Evolutionary conservation across 257 asterid species (phyloP).

Genomic region (Anisodus acutangulus): DNA sequence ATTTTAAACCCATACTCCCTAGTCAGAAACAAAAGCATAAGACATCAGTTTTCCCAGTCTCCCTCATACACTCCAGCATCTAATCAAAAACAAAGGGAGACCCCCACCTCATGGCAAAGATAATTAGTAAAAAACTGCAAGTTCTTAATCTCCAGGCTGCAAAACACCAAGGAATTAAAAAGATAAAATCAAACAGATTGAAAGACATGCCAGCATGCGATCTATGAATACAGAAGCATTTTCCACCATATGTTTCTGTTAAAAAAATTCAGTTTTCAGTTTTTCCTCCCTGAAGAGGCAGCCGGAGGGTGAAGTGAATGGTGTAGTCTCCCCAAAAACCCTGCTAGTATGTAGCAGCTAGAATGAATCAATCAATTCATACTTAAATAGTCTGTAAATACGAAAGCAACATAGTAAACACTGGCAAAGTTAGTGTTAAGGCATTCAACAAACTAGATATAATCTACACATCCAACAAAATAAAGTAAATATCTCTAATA

Average conservation of each 20-base stretch:
- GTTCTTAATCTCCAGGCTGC: neutral
- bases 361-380: neutral
- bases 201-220: neutral
- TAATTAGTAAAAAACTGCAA: neutral
- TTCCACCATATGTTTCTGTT: conserved; percentile 6
- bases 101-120: neutral
- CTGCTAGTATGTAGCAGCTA: neutral
- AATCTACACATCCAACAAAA: neutral
- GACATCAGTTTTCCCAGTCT: neutral
- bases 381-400: neutral
- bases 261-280: neutral
- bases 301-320: neutral
- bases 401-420: neutral
- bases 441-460: neutral
- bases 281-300: neutral
- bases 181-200: neutral
- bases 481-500: conserved; percentile 24
- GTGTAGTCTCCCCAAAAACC: neutral
- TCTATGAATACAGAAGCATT: neutral
- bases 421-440: neutral
- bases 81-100: neutral
- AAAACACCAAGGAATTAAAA: neutral
- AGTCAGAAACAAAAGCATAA: conserved; percentile 1
- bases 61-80: neutral
- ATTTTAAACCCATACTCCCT: neutral